Conservation (phyloP, 495 filamentous ascomycete species). For the Parachaetomium inaequale region DNA sequence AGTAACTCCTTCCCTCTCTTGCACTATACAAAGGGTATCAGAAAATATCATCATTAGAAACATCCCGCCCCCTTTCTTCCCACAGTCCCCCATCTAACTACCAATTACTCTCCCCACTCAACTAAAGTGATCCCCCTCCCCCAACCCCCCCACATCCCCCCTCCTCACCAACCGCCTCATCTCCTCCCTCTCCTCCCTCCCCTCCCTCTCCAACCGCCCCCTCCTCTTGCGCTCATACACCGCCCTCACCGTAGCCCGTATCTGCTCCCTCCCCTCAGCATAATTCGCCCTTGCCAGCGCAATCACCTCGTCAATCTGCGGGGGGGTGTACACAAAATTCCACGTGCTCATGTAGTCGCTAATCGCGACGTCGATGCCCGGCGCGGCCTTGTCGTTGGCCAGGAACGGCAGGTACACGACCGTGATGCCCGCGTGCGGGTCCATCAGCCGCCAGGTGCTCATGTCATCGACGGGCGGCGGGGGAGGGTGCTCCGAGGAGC, state of each 20-base stretch:
- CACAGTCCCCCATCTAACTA: no score
- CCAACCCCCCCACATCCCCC: slow-evolving; percentile 40
- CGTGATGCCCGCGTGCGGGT: slow-evolving; percentile 77
- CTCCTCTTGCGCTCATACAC: slow-evolving; percentile 90
- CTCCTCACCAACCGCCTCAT: slow-evolving; percentile 43
- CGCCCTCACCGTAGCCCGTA: slow-evolving; percentile 73
- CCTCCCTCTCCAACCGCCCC: slow-evolving; percentile 58
- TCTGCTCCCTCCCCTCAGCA: slow-evolving; percentile 69
- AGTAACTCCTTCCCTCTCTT: no score
- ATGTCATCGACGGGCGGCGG: slow-evolving; percentile 50
- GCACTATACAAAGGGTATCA: no score
- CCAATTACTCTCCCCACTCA: no score
- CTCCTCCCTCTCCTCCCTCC: slow-evolving; percentile 45
- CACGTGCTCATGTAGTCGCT: slow-evolving; percentile 89
- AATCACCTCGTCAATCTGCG: slow-evolving; percentile 78
- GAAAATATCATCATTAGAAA: no score
- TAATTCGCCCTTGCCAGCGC: slow-evolving; percentile 84
- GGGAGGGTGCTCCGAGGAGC: slow-evolving; percentile 54
- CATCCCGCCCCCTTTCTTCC: no score
- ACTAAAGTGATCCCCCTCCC: slow-evolving; percentile 51
- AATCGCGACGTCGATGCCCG: slow-evolving; percentile 71
- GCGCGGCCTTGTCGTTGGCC: slow-evolving; percentile 66
- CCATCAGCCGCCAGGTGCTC: slow-evolving; percentile 69
- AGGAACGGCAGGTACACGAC: slow-evolving; percentile 90
- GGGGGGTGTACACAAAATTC: slow-evolving; percentile 93